Evolutionary conservation across 768 basidiomycete genomes (phyloP), one percentile per base, ranked within the genome.

Genomic region (Collybiopsis confluens): DNA sequence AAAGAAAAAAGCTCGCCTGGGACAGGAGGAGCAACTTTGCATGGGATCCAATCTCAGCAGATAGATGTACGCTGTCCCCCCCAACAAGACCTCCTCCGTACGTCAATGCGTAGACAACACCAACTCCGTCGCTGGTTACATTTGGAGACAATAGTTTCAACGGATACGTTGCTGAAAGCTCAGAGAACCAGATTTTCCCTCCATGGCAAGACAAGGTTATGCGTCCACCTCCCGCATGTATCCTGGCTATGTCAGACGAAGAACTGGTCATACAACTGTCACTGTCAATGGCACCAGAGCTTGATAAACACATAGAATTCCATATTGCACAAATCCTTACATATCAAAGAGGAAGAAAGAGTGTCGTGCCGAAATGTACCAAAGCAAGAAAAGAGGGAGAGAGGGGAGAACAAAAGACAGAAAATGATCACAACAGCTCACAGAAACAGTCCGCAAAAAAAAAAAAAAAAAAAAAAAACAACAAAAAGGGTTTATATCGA

Each of bases 21-120:
- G 95, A 92, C 28, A 97, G 73, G 45, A 98, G 64, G 4, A 94
- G 71, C 1, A 98, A 78, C 10, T 68, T 76, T 26, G 81, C 78
- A 15, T 73, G 76, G 27, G 70, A 64, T 38, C 78, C 77, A 11
- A 94, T 79, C 35, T 82, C 68, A 21, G 88, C 80, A n/a, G 68
- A 61, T 11, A 98, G 65, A 41, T 76, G 67, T 47, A 97, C 73
- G 24, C 74, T 68, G 70, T 98, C 95, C 0, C 93, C 93, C 4
- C 86, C 84, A 35, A 98, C 89, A 9, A 98, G 77, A 2, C 95
- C 95, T 10, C 95, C 95, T 0, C 95, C 95, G 60, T 98, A 98
- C 33, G 83, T 85, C 54, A 98, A 66, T 16, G 90, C 73, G 61
- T 97, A 98, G 16, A 83, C 84, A 46, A 90, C 70, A 9, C 81